Evolutionary conservation across 2,329 filamentous ascomycete species (phyloP).

Genomic region (Microdochium bolleyi): DNA sequence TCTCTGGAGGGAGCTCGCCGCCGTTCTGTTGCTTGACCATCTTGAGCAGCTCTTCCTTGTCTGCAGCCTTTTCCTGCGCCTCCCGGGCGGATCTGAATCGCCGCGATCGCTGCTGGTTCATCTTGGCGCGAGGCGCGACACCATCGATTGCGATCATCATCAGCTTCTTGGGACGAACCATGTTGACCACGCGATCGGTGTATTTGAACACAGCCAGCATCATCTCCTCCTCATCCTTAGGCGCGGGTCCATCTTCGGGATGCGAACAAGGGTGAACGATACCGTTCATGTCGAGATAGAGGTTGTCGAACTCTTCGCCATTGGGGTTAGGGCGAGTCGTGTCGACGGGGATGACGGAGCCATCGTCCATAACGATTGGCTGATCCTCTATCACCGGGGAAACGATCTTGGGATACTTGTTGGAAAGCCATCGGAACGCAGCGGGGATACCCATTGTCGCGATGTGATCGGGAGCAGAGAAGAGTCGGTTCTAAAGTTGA

Average conservation of each 20-base stretch:
- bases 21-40: slow-evolving; percentile 73
- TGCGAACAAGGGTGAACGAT: slow-evolving; percentile 99
- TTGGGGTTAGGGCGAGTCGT: slow-evolving; percentile 84
- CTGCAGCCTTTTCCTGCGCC: slow-evolving; percentile 85
- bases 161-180: slow-evolving; percentile 92
- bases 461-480: slow-evolving; percentile 1
- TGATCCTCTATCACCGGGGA: slow-evolving; percentile 83
- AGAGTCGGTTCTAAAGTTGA: background rate
- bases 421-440: slow-evolving; percentile 92
- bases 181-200: slow-evolving; percentile 97
- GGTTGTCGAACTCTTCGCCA: slow-evolving; percentile 94
- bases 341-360: slow-evolving; percentile 76
- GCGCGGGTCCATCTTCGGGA: slow-evolving; percentile 85
- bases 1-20: slow-evolving; percentile 53
- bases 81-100: slow-evolving; percentile 93
- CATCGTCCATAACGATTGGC: slow-evolving; percentile 72
- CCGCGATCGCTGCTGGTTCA: slow-evolving; percentile 97
- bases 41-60: slow-evolving; percentile 82
- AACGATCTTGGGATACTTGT: slow-evolving; percentile 96
- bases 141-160: slow-evolving; percentile 98
- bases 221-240: slow-evolving; percentile 96
- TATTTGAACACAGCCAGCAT: slow-evolving; percentile 98
- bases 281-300: slow-evolving; percentile 99
- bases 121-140: slow-evolving; percentile 94
- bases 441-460: slow-evolving; percentile 82